Conservation (phyloP, 768 basidiomycete genomes). For the Macrolepiota albuminosa region DNA sequence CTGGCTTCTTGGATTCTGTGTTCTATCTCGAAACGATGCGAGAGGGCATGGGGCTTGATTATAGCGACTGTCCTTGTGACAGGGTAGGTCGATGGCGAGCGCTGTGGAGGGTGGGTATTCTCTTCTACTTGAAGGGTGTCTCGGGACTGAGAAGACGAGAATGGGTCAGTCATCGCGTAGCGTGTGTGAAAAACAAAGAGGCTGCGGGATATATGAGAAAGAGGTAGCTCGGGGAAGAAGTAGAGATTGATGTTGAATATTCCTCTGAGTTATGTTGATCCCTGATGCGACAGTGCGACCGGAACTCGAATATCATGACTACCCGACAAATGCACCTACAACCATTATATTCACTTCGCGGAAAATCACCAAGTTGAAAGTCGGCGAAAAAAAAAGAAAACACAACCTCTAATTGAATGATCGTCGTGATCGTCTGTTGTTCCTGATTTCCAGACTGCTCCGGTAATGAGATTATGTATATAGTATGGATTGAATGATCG, state of each 20-base stretch:
- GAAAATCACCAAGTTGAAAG: not conserved
- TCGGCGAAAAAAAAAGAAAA: not conserved
- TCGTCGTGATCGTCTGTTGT: not conserved
- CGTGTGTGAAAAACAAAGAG: not conserved
- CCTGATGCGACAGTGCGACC: slow-evolving; percentile 4
- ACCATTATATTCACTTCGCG: not conserved
- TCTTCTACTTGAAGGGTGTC: slow-evolving; percentile 21
- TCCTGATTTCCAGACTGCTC: not conserved
- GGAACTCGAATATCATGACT: slow-evolving; percentile 17
- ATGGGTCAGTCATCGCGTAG: slow-evolving; percentile 12
- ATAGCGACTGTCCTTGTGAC: slow-evolving; percentile 73
- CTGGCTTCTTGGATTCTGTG: slow-evolving; percentile 71
- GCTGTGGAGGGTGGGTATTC: slow-evolving; percentile 7
- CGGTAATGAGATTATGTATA: slow-evolving; percentile 2
- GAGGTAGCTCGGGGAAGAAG: not conserved
- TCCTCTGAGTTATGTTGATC: slow-evolving; percentile 1
- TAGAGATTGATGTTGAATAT: slow-evolving; percentile 1
- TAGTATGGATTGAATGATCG: slow-evolving; percentile 1
- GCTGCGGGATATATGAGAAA: not conserved
- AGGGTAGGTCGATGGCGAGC: slow-evolving; percentile 14
- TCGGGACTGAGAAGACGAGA: slow-evolving; percentile 19
- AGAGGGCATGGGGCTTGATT: slow-evolving; percentile 76
- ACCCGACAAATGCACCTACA: slow-evolving; percentile 6
- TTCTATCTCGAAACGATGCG: slow-evolving; percentile 76
- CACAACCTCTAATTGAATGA: not conserved